phyloP scores from a whole-genome alignment of 176 grass and related monocot species.

The Poa annua region DNA sequence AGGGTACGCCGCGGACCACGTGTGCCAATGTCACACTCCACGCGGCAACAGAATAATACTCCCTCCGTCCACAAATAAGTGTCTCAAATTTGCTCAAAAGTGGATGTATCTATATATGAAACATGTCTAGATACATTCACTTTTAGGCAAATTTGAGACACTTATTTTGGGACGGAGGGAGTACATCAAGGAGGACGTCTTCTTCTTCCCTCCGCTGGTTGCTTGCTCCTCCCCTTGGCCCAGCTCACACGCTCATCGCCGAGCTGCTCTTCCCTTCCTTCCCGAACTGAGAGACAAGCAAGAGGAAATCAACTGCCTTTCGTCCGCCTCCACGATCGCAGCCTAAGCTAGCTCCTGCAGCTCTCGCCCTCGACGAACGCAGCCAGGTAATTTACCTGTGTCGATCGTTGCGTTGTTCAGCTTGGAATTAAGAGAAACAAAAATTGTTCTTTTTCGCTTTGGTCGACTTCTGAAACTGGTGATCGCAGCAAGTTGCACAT shows the following conservation, averaged over 20 bases:
- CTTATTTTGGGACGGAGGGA: too few relatives aligned
- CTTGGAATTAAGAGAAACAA: too few relatives aligned
- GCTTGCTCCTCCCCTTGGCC: background rate
- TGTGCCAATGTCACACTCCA: constrained; percentile 29
- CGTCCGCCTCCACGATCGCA: background rate
- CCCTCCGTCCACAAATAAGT: too few relatives aligned
- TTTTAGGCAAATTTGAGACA: too few relatives aligned
- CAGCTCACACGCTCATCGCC: background rate
- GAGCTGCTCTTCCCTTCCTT: background rate
- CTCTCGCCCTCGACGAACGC: background rate
- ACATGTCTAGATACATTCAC: too few relatives aligned
- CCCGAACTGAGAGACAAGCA: background rate
- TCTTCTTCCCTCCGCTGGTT: background rate
- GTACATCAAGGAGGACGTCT: background rate
- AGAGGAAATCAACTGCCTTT: background rate
- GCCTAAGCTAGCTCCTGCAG: background rate
- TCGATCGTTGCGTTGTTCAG: too few relatives aligned
- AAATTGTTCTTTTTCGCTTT: too few relatives aligned
- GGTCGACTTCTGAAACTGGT: too few relatives aligned
- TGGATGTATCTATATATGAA: too few relatives aligned
- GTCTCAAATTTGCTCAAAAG: too few relatives aligned
- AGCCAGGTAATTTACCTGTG: too few relatives aligned
- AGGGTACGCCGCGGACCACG: constrained; percentile 23
- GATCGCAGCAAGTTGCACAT: too few relatives aligned
- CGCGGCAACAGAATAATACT: constrained; percentile 26